Conservation (phyloP, 2,329 filamentous ascomycete genomes). For the Arthroderma uncinatum region DNA sequence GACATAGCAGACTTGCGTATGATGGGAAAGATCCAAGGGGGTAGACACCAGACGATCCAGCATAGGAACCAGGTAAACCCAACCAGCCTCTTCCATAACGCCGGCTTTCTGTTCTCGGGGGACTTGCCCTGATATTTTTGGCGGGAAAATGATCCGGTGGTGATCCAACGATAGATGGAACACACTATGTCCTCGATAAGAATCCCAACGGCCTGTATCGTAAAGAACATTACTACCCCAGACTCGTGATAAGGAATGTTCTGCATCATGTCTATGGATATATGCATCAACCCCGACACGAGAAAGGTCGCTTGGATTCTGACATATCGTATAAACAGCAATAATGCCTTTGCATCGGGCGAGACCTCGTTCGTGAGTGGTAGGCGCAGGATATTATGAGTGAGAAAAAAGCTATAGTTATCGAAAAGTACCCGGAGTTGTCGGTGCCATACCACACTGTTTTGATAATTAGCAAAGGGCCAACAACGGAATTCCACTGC, state of each 20-base stretch:
- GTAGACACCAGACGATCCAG: not conserved
- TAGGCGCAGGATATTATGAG: not conserved
- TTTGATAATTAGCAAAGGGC: not conserved
- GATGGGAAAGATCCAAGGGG: not conserved
- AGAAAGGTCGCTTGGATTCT: conserved; percentile 9
- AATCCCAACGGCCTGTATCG: conserved; percentile 9
- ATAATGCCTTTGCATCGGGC: not conserved
- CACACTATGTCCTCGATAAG: conserved; percentile 10
- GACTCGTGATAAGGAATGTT: conserved; percentile 8
- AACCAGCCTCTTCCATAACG: not conserved
- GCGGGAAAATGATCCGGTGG: not conserved
- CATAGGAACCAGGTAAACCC: not conserved
- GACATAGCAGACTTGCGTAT: not conserved
- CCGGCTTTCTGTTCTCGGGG: not conserved
- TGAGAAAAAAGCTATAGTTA: not conserved
- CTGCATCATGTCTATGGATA: conserved; percentile 7
- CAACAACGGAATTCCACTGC: not conserved
- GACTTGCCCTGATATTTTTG: not conserved
- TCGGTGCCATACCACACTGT: conserved; percentile 3
- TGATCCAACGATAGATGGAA: conserved; percentile 1
- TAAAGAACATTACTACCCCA: conserved; percentile 9
- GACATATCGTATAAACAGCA: conserved; percentile 3
- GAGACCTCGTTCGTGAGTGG: not conserved
- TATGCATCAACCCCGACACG: conserved; percentile 10
- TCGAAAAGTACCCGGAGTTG: not conserved